A percentile compares a stretch with the other conserved stretches of the same genome.
Evolutionary conservation across 208 protist genomes (phyloP).

Genomic region (Wallacemonas collosoma): DNA sequence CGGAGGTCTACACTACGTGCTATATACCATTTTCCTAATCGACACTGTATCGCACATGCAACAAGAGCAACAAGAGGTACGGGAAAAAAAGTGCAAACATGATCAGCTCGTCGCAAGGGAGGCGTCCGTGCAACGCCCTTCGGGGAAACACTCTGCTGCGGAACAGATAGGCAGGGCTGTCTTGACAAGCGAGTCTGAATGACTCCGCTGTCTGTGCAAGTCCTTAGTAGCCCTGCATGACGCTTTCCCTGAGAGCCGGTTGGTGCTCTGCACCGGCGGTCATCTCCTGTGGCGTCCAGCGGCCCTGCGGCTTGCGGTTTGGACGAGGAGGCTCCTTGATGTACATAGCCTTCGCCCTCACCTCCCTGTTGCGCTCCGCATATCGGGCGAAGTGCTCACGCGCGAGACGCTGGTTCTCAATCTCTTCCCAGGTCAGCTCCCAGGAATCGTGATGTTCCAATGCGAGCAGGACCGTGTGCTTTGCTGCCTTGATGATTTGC

Average conservation of each 20-base stretch:
- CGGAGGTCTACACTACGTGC: constrained; percentile 4
- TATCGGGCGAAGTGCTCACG: constrained; percentile 76
- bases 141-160: no score
- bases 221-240: constrained; percentile 56
- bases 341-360: constrained; percentile 86
- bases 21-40: constrained; percentile 13
- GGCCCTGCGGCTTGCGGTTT: constrained; percentile 72
- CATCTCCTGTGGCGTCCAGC: constrained; percentile 74
- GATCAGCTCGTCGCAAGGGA: background rate
- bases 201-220: background rate
- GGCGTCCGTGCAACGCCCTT: no score
- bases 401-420: constrained; percentile 78
- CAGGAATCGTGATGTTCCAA: constrained; percentile 90
- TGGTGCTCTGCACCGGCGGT: constrained; percentile 65
- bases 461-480: constrained; percentile 88
- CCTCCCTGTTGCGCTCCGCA: constrained; percentile 67
- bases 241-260: constrained; percentile 61
- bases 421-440: constrained; percentile 89
- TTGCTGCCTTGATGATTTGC: constrained; percentile 87
- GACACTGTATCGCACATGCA: background rate
- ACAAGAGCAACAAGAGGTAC: constrained; percentile 3
- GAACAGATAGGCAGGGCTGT: no score
- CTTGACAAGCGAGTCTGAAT: no score
- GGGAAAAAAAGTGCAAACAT: constrained; percentile 1
- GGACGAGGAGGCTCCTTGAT: constrained; percentile 90